A percentile compares a stretch with the other conserved stretches of the same genome.
These are phyloP conservation scores for Talaromyces marneffei DNA, from an alignment of 2,329 filamentous ascomycete species.

Conservation along the genomic window DNA sequence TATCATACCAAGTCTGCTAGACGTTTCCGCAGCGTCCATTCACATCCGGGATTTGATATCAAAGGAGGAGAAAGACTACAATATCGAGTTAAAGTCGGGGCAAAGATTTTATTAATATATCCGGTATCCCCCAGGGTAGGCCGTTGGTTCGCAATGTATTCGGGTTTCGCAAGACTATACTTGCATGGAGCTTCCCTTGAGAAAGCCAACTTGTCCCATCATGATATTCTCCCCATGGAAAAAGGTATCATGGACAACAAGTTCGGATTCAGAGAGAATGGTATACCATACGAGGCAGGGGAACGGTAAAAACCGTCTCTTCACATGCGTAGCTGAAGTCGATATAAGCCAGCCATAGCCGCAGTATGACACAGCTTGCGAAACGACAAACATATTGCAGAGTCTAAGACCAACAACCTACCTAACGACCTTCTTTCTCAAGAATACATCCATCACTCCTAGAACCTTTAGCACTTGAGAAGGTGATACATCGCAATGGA, in stretches of 20 bases:
- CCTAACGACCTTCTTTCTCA: background rate
- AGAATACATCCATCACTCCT: background rate
- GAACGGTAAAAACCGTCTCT: background rate
- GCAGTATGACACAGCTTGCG: background rate
- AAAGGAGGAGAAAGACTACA: no score
- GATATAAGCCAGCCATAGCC: background rate
- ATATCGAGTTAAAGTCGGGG: background rate
- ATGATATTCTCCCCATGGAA: background rate
- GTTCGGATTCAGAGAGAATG: background rate
- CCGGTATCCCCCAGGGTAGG: no score
- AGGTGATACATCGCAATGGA: background rate
- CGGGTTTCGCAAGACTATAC: background rate
- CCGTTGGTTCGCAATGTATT: background rate
- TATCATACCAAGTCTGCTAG: background rate
- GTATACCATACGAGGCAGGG: background rate
- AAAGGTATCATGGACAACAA: background rate
- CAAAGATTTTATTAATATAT: background rate
- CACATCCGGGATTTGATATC: no score
- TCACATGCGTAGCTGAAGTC: background rate
- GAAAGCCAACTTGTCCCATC: background rate
- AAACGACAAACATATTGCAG: background rate
- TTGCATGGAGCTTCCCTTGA: background rate
- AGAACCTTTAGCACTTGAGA: background rate
- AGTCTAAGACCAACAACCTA: background rate
- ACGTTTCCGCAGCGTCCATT: background rate